These are phyloP conservation scores for Kalaharituber pfeilii DNA, from an alignment of 2,329 filamentous ascomycete species.

Conservation along the genomic window DNA sequence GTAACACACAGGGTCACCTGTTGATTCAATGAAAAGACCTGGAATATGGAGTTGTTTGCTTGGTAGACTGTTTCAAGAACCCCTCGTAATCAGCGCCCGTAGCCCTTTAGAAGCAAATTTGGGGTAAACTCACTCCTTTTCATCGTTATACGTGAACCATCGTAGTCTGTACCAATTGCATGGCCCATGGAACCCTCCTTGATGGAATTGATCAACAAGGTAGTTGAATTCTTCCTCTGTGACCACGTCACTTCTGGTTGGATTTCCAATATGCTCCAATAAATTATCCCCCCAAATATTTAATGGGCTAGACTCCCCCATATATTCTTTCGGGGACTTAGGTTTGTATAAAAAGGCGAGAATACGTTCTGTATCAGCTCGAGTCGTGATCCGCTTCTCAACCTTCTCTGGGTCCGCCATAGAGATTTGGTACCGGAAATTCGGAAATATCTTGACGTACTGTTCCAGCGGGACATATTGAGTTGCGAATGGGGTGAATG, in stretches of 20 bases:
- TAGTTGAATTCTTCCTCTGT: conserved; percentile 52
- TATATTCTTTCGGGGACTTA: background rate
- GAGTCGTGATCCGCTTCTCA: conserved; percentile 28
- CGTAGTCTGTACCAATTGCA: conserved; percentile 76
- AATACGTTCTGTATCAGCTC: background rate
- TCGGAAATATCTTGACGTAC: conserved; percentile 16
- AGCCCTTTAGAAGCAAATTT: background rate
- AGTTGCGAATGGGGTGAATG: conserved; percentile 41
- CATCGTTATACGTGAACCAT: conserved; percentile 59
- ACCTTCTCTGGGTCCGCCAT: conserved; percentile 45
- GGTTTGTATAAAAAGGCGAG: background rate
- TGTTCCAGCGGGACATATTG: conserved; percentile 37
- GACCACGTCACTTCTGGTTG: background rate
- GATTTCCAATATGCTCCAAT: background rate
- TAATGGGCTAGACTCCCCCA: background rate
- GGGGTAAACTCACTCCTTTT: conserved; percentile 31
- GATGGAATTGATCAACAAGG: conserved; percentile 56
- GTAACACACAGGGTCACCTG: conserved; percentile 53
- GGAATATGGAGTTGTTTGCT: conserved; percentile 40
- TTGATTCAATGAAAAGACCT: conserved; percentile 57
- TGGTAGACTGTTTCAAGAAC: conserved; percentile 8
- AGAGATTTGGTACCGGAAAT: conserved; percentile 6
- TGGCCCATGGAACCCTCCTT: conserved; percentile 58
- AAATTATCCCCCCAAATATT: background rate
- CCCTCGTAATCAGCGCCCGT: conserved; percentile 1